These are phyloP conservation scores for Mortierella sp. DNA, from an alignment of 371 early-diverging fungal species.

Conservation along the genomic window DNA sequence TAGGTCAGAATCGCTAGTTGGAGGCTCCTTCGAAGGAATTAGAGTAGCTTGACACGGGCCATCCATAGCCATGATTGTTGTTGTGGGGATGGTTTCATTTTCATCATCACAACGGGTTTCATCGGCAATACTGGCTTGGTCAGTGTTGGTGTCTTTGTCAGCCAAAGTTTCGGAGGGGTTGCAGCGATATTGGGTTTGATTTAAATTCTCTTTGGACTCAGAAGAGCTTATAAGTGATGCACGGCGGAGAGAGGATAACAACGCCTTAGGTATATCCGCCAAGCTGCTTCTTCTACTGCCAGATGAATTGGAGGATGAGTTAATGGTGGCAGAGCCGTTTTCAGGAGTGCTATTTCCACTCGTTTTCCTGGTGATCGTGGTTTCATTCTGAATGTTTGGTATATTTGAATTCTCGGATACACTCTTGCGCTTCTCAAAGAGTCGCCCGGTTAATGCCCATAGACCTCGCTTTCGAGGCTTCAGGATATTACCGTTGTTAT, in stretches of 20 bases:
- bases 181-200: neutral
- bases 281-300: slow-evolving; percentile 28
- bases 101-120: neutral
- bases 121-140: neutral
- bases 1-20: neutral
- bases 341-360: neutral
- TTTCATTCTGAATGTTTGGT: neutral
- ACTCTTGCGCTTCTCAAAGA: slow-evolving; percentile 38
- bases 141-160: neutral
- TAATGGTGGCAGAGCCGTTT: neutral
- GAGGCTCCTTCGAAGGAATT: slow-evolving; percentile 15
- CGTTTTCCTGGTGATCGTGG: neutral
- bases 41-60: slow-evolving; percentile 20
- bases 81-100: neutral
- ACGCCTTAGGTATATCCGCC: slow-evolving; percentile 38
- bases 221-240: slow-evolving; percentile 12
- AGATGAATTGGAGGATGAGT: neutral
- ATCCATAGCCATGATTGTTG: slow-evolving; percentile 22
- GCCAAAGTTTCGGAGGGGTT: neutral
- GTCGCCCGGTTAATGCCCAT: slow-evolving; percentile 37
- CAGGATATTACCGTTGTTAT: neutral
- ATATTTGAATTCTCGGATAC: slow-evolving; percentile 13
- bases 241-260: slow-evolving; percentile 38
- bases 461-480: slow-evolving; percentile 15
- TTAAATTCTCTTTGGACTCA: neutral